A percentile compares a stretch with the other conserved stretches of the same genome.
These are phyloP conservation scores for Venturiaceae sp. DNA, from an alignment of 2,329 filamentous ascomycete genomes.

Conservation along the genomic window DNA sequence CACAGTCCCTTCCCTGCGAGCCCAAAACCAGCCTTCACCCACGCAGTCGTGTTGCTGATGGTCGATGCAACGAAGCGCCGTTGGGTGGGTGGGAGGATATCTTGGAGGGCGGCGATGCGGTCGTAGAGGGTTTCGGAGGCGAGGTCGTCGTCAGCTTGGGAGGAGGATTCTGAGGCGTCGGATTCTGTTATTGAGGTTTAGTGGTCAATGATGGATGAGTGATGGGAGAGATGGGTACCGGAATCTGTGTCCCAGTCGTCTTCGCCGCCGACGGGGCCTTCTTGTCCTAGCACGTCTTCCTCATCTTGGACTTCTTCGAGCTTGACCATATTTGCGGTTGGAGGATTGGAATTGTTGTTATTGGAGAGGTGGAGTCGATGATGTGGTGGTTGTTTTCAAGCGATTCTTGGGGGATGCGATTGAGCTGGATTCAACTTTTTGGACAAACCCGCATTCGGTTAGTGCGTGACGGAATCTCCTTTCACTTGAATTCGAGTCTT, in stretches of 20 bases:
- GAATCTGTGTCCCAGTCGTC: conserved; percentile 85
- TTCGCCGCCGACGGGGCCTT: conserved; percentile 57
- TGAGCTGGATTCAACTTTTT: neutral
- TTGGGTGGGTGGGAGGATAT: conserved; percentile 35
- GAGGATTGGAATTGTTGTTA: neutral
- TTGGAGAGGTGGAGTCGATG: neutral
- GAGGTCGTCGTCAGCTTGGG: conserved; percentile 37
- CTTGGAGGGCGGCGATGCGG: conserved; percentile 32
- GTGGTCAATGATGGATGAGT: neutral
- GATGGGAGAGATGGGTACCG: conserved; percentile 40
- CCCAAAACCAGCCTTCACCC: conserved; percentile 50
- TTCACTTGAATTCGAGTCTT: no score
- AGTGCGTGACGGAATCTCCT: no score
- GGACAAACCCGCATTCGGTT: neutral
- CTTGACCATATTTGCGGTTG: conserved; percentile 62
- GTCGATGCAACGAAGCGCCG: conserved; percentile 29
- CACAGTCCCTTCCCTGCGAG: conserved; percentile 83
- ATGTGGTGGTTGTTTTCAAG: neutral
- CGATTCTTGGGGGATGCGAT: neutral
- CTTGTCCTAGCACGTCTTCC: conserved; percentile 70
- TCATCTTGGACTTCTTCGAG: conserved; percentile 96
- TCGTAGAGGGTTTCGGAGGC: conserved; percentile 32
- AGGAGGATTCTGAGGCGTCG: conserved; percentile 70
- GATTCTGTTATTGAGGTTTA: conserved; percentile 51
- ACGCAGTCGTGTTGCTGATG: conserved; percentile 42